phyloP scores from a whole-genome alignment of 257 asterid species.

The Ehretia macrophylla region DNA sequence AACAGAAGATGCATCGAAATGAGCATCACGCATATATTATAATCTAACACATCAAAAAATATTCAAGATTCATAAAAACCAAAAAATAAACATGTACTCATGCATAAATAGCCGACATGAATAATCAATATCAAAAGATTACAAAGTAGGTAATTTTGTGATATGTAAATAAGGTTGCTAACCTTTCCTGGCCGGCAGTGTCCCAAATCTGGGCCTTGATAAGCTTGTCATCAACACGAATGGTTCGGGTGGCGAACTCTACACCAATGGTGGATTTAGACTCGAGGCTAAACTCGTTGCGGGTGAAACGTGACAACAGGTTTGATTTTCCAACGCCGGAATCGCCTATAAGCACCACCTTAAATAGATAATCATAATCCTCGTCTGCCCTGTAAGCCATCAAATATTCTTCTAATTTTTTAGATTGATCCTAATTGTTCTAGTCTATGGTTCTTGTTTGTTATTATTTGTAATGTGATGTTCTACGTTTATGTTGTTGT shows the following conservation, averaged over 20 bases:
- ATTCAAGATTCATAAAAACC: too few relatives aligned
- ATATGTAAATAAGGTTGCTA: too few relatives aligned
- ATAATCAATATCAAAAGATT: too few relatives aligned
- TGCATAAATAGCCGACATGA: too few relatives aligned
- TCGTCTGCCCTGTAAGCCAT: constrained; percentile 72
- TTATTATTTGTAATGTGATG: too few relatives aligned
- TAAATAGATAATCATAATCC: constrained; percentile 76
- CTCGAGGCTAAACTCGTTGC: constrained; percentile 73
- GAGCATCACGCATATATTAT: too few relatives aligned
- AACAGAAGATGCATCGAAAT: too few relatives aligned
- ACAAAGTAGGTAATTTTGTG: too few relatives aligned
- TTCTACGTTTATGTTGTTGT: background rate
- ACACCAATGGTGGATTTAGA: constrained; percentile 79
- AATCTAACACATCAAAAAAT: too few relatives aligned
- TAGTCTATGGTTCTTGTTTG: too few relatives aligned
- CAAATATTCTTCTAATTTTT: constrained; percentile 10
- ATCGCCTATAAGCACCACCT: constrained; percentile 78
- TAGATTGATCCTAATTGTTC: too few relatives aligned
- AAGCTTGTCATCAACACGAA: constrained; percentile 64
- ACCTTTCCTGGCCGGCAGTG: constrained; percentile 86
- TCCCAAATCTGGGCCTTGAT: constrained; percentile 91
- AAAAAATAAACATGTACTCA: too few relatives aligned
- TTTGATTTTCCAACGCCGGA: constrained; percentile 88
- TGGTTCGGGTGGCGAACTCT: constrained; percentile 74
- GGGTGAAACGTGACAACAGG: constrained; percentile 67